Conservation (phyloP, 2,329 filamentous ascomycete species). For the Apiospora hydei region DNA sequence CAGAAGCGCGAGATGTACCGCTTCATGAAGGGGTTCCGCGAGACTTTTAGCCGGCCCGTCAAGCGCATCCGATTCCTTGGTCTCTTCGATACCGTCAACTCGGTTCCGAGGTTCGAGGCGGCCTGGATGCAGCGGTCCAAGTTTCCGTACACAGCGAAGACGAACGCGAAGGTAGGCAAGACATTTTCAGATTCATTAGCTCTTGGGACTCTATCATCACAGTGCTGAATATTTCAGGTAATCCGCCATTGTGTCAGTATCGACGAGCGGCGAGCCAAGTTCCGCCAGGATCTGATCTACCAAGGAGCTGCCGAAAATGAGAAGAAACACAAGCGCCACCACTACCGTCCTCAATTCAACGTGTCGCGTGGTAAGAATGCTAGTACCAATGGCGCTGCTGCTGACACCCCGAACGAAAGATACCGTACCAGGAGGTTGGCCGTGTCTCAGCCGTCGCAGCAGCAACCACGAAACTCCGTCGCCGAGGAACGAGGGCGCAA, state of each 20-base stretch:
- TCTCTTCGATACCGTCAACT: conserved; percentile 84
- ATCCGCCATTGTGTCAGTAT: conserved; percentile 76
- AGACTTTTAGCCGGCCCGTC: conserved; percentile 81
- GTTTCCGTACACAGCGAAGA: conserved; percentile 72
- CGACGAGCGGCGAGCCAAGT: conserved; percentile 75
- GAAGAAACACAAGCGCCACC: conserved; percentile 27
- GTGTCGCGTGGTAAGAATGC: background rate
- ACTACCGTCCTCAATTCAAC: background rate
- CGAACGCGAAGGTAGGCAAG: conserved; percentile 58
- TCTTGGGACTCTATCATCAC: too few relatives aligned
- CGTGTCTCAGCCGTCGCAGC: conserved; percentile 23
- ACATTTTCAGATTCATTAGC: too few relatives aligned
- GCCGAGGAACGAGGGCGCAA: conserved; percentile 31
- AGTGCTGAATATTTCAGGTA: too few relatives aligned
- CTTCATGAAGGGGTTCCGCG: conserved; percentile 81
- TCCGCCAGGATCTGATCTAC: conserved; percentile 73
- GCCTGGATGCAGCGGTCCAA: conserved; percentile 81
- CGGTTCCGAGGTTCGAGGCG: conserved; percentile 78
- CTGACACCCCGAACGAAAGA: conserved; percentile 40
- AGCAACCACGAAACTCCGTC: background rate
- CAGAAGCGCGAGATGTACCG: conserved; percentile 70
- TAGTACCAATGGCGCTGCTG: background rate
- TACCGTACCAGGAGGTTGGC: conserved; percentile 42
- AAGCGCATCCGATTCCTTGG: conserved; percentile 78
- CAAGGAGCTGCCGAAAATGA: conserved; percentile 46